A percentile compares a stretch with the other conserved stretches of the same genome.
phyloP scores from a whole-genome alignment of 305 asterid genomes.

The Euphrasia arctica region DNA sequence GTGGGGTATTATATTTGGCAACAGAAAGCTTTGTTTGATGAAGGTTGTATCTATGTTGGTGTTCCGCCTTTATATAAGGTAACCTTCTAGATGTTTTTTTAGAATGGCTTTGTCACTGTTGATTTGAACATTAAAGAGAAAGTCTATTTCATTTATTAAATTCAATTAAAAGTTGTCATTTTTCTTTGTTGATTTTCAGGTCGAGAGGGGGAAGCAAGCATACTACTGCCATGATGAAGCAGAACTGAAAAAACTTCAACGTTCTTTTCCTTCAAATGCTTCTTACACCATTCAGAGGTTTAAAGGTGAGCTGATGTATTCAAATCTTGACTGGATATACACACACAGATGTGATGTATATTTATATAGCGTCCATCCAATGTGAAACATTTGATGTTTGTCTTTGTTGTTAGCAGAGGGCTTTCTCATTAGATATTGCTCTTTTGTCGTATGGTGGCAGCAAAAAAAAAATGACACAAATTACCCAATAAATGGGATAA shows the following conservation, averaged over 20 bases:
- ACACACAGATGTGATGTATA: no score
- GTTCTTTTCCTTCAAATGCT: constrained; percentile 83
- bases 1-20: constrained; percentile 25
- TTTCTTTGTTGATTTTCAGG: constrained; percentile 41
- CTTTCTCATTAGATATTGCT: no score
- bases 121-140: constrained; percentile 19
- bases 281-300: constrained; percentile 96
- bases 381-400: no score
- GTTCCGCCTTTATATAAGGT: constrained; percentile 99
- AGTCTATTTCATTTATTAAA: constrained; percentile 2
- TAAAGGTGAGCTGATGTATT: constrained; percentile 53
- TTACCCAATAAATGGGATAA: no score
- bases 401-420: background rate
- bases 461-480: no score
- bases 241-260: constrained; percentile 65
- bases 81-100: constrained; percentile 16
- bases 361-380: no score
- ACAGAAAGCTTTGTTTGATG: constrained; percentile 95
- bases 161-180: constrained; percentile 6
- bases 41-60: constrained; percentile 92
- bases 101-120: constrained; percentile 2
- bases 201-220: constrained; percentile 89
- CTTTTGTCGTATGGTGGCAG: no score
- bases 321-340: background rate
- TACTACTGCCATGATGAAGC: constrained; percentile 82